Conservation (phyloP, 805 yeast species). For the Komagataella pseudopastoris region DNA sequence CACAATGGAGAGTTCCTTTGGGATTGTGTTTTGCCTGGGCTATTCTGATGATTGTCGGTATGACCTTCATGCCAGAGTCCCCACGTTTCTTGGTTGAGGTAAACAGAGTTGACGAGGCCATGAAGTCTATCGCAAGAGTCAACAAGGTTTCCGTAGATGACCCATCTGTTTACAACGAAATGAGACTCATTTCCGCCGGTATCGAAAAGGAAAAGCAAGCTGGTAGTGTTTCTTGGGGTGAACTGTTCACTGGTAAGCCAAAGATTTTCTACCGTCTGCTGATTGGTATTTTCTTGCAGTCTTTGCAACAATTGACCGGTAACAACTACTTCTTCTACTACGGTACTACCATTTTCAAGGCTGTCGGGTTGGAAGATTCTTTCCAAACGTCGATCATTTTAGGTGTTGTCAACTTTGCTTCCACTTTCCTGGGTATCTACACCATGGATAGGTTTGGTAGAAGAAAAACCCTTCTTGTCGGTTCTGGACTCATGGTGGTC, state of each 20-base stretch:
- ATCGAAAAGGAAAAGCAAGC: slow-evolving; percentile 33
- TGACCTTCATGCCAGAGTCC: slow-evolving; percentile 53
- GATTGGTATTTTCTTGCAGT: slow-evolving; percentile 42
- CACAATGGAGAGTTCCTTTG: slow-evolving; percentile 60
- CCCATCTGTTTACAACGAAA: slow-evolving; percentile 17
- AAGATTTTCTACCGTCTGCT: slow-evolving; percentile 24
- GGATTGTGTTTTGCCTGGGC: slow-evolving; percentile 42
- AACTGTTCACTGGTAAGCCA: slow-evolving; percentile 36
- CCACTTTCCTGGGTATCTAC: slow-evolving; percentile 38
- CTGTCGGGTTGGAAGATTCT: slow-evolving; percentile 33
- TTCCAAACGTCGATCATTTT: slow-evolving; percentile 27
- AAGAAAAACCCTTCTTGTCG: slow-evolving; percentile 43
- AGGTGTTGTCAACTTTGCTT: slow-evolving; percentile 31
- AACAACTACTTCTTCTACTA: slow-evolving; percentile 62
- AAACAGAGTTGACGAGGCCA: slow-evolving; percentile 39
- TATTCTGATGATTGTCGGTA: slow-evolving; percentile 36
- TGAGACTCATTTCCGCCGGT: slow-evolving; percentile 26
- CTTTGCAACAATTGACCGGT: slow-evolving; percentile 63
- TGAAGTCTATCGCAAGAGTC: slow-evolving; percentile 33
- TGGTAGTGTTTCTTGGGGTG: slow-evolving; percentile 37
- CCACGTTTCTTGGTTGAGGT: slow-evolving; percentile 54
- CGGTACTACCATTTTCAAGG: slow-evolving; percentile 47
- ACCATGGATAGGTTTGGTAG: slow-evolving; percentile 50
- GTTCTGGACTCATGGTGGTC: slow-evolving; percentile 49
- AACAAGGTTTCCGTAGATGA: slow-evolving; percentile 22